These are phyloP conservation scores for Aspergillus panamensis DNA, from an alignment of 495 filamentous ascomycete genomes.

Conservation along the genomic window DNA sequence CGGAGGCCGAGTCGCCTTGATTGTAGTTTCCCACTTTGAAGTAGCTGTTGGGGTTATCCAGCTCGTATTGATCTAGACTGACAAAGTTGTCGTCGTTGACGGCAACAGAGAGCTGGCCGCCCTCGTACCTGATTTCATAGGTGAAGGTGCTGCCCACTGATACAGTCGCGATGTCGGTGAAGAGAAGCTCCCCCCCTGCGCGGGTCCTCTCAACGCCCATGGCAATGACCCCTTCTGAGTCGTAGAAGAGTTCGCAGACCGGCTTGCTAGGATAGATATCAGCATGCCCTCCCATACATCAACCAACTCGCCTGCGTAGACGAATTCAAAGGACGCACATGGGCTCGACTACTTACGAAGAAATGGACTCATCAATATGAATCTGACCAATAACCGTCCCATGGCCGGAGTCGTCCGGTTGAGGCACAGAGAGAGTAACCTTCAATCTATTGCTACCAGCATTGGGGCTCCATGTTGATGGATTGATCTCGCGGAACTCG, in stretches of 20 bases:
- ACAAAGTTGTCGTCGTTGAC: neutral
- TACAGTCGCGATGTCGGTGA: neutral
- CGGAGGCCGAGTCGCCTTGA: neutral
- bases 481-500: neutral
- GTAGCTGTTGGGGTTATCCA: neutral
- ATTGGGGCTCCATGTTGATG: neutral
- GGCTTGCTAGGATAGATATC: neutral
- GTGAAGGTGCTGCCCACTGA: neutral
- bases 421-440: neutral
- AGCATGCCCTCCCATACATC: no score
- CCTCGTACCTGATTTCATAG: neutral
- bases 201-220: neutral
- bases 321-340: no score
- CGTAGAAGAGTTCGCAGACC: neutral
- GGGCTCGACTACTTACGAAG: no score
- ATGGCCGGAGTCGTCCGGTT: neutral
- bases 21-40: neutral
- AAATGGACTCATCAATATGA: no score
- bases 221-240: neutral
- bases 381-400: neutral
- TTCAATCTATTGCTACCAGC: neutral
- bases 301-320: no score
- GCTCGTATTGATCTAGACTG: neutral
- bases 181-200: neutral
- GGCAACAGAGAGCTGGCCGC: neutral